These are phyloP conservation scores for Sporothrix brasiliensis DNA, from an alignment of 2,329 filamentous ascomycete species.

Conservation along the genomic window DNA sequence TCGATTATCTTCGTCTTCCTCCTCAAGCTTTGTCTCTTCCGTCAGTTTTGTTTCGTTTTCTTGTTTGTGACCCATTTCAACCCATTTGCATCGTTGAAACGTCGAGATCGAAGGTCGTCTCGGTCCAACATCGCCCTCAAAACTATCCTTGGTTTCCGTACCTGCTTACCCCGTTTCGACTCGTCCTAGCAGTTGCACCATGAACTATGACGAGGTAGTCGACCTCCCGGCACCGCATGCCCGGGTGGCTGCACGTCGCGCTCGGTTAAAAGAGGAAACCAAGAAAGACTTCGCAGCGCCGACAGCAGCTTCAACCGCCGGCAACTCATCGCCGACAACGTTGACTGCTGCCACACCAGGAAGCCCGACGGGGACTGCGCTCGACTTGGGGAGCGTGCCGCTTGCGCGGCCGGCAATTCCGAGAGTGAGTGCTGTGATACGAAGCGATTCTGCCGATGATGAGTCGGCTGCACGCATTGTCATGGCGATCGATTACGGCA, in stretches of 20 bases:
- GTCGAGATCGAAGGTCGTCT: background rate
- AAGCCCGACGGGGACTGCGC: background rate
- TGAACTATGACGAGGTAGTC: slow-evolving; percentile 27
- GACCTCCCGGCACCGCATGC: slow-evolving; percentile 32
- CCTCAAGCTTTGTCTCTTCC: background rate
- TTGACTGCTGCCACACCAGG: background rate
- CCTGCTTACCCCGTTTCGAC: background rate
- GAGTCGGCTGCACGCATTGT: slow-evolving; percentile 30
- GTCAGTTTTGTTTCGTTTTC: background rate
- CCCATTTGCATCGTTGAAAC: background rate
- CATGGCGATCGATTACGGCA: slow-evolving; percentile 36
- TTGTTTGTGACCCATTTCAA: background rate
- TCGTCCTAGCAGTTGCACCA: background rate
- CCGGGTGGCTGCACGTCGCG: slow-evolving; percentile 28
- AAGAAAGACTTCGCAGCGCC: background rate
- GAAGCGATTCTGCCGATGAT: background rate
- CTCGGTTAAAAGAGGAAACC: slow-evolving; percentile 17
- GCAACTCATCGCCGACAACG: background rate
- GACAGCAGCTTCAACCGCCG: background rate
- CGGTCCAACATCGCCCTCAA: background rate
- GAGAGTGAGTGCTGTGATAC: background rate
- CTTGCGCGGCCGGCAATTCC: slow-evolving; percentile 8
- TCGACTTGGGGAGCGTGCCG: background rate
- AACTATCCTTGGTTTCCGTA: background rate
- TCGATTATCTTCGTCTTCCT: background rate